A percentile compares a stretch with the other conserved stretches of the same genome.
Evolutionary conservation across 164 flowering plant genomes (phyloP).

Genomic region (Cinnamomum chago): DNA sequence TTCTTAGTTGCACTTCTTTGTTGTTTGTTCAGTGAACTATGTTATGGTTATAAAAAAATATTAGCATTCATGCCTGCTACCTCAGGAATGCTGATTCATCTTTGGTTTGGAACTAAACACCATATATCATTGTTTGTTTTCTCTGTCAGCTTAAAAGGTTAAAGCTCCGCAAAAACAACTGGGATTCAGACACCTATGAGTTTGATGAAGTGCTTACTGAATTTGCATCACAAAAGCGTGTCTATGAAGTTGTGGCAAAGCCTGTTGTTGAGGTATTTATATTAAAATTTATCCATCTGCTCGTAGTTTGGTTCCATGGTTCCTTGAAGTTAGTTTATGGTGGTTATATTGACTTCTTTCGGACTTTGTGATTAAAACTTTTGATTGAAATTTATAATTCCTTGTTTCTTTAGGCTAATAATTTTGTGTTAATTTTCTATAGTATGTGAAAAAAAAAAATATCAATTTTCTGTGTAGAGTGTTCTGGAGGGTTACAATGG

Average conservation of each 20-base stretch:
- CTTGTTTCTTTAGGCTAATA: too few species aligned
- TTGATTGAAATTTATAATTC: not conserved
- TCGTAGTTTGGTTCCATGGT: not conserved
- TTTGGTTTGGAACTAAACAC: not conserved
- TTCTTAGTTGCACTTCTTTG: slow-evolving; percentile 13
- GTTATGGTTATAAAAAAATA: not conserved
- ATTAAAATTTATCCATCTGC: not conserved
- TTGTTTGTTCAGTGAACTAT: not conserved
- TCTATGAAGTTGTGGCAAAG: slow-evolving; percentile 95
- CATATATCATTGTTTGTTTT: slow-evolving; percentile 9
- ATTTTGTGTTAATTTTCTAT: too few species aligned
- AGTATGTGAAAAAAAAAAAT: too few species aligned
- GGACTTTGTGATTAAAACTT: not conserved
- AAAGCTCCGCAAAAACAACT: slow-evolving; percentile 87
- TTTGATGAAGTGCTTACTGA: slow-evolving; percentile 98
- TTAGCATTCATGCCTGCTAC: not conserved
- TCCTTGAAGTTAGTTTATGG: not conserved
- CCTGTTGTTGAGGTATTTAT: slow-evolving; percentile 88
- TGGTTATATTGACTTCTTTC: not conserved
- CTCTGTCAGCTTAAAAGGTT: slow-evolving; percentile 75
- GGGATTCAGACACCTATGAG: slow-evolving; percentile 92
- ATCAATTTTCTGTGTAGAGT: slow-evolving; percentile 49
- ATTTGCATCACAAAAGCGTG: slow-evolving; percentile 96
- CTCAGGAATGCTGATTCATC: not conserved
- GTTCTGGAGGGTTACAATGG: slow-evolving; percentile 97